phyloP scores from a whole-genome alignment of 805 yeast genomes.

The Teunomyces gatunensis region DNA sequence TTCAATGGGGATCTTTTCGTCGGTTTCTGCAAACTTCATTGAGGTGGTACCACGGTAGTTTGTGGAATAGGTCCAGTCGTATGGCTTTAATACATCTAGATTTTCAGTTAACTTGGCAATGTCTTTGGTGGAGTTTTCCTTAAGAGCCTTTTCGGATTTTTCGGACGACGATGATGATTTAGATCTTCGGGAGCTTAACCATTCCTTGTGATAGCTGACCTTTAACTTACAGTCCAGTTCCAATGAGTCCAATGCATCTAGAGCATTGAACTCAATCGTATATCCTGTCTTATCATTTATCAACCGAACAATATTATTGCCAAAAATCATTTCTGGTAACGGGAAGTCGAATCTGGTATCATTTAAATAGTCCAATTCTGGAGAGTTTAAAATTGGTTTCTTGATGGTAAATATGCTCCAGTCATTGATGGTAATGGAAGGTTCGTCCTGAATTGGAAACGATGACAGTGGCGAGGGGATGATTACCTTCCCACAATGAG shows the following conservation, averaged over 20 bases:
- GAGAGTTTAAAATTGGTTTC: conserved; percentile 72
- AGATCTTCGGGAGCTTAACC: conserved; percentile 50
- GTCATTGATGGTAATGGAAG: conserved; percentile 64
- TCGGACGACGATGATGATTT: conserved; percentile 17
- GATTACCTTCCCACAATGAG: conserved; percentile 66
- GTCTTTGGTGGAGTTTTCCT: conserved; percentile 22
- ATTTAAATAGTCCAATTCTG: conserved; percentile 70
- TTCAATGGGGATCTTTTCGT: conserved; percentile 59
- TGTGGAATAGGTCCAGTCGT: conserved; percentile 95
- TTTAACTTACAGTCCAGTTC: conserved; percentile 36
- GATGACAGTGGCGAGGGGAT: conserved; percentile 75
- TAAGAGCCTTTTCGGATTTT: conserved; percentile 24
- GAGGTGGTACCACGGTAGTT: conserved; percentile 63
- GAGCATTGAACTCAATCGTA: conserved; percentile 67
- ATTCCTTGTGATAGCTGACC: conserved; percentile 84
- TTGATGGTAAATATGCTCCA: conserved; percentile 78
- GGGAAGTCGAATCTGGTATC: conserved; percentile 65
- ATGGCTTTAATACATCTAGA: conserved; percentile 71
- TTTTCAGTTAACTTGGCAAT: conserved; percentile 38
- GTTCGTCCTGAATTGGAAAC: conserved; percentile 60
- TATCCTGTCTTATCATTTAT: conserved; percentile 33
- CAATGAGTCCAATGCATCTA: conserved; percentile 59
- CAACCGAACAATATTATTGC: conserved; percentile 66
- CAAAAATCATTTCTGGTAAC: conserved; percentile 97
- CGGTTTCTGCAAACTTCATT: conserved; percentile 18